Conservation (phyloP, 176 grass and related monocot genomes). For the Eragrostis curvula region DNA sequence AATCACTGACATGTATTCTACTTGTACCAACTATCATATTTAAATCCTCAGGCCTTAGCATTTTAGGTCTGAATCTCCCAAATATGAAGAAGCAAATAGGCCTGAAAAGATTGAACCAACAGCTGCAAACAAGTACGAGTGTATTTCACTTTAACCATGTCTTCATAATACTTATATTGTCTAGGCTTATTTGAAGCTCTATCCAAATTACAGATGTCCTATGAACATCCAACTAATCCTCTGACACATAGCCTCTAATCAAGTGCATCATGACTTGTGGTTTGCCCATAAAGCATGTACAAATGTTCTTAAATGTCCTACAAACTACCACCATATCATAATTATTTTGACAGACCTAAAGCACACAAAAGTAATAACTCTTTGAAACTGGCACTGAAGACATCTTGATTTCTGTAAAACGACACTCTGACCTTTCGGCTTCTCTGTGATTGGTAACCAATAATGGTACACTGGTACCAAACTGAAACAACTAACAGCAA, state of each 20-base stretch:
- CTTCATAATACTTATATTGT: neutral
- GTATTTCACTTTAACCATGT: neutral
- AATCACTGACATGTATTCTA: neutral
- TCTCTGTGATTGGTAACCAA: neutral
- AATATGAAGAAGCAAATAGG: neutral
- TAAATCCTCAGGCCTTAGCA: neutral
- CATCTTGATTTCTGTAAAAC: neutral
- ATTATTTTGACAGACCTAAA: neutral
- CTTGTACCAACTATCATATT: neutral
- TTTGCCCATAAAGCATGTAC: neutral
- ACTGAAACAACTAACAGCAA: conserved; percentile 9
- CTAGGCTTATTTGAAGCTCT: neutral
- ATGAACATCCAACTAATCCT: conserved; percentile 19
- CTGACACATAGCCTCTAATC: neutral
- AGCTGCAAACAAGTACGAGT: too few species aligned
- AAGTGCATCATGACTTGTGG: neutral
- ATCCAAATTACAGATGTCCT: neutral
- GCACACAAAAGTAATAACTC: neutral
- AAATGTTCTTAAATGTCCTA: neutral
- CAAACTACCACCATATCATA: neutral
- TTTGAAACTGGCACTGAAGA: neutral
- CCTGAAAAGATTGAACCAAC: neutral
- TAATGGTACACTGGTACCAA: neutral
- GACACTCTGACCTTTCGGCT: neutral
- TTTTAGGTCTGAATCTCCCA: neutral